A percentile compares a stretch with the other conserved stretches of the same genome.
These are phyloP conservation scores for Cyanidioschyzon merolae DNA, from an alignment of 23 red algal species.

Conservation along the genomic window DNA sequence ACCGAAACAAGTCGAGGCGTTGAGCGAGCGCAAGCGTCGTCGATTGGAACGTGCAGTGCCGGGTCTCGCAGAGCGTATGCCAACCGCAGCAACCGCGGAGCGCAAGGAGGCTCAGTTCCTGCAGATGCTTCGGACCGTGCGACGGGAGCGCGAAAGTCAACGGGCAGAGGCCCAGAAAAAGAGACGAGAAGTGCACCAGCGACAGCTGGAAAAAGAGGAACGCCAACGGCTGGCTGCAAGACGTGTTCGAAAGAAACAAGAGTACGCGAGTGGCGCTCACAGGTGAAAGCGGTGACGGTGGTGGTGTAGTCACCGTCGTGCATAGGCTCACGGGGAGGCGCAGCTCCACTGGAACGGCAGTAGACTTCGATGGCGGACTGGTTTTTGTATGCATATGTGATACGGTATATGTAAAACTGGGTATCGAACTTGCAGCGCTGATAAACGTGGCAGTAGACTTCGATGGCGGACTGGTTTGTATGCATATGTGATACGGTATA, in stretches of 20 bases:
- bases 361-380: too few species aligned
- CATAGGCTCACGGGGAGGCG: too few species aligned
- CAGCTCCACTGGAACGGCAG: too few species aligned
- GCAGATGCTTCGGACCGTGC: constrained; percentile 31
- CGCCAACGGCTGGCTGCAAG: neutral
- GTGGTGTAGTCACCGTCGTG: too few species aligned
- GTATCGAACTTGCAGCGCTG: too few species aligned
- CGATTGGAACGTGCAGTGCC: neutral
- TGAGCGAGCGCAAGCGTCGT: neutral
- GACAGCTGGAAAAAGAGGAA: constrained; percentile 16
- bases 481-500: too few species aligned
- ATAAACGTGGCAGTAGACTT: too few species aligned
- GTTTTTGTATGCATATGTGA: too few species aligned
- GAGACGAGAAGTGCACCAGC: neutral
- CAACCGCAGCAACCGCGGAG: constrained; percentile 12
- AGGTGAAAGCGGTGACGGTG: too few species aligned
- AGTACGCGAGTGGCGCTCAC: neutral
- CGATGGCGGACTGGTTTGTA: too few species aligned
- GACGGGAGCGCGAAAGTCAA: constrained; percentile 19
- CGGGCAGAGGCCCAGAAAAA: constrained; percentile 7
- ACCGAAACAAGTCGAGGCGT: constrained; percentile 18
- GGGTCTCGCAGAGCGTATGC: constrained; percentile 15
- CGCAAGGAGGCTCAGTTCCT: constrained; percentile 14
- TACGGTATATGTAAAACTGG: too few species aligned
- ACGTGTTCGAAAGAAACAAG: constrained; percentile 1